Evolutionary conservation across 306 rosid species (phyloP).

Genomic region (Fagus crenata): DNA sequence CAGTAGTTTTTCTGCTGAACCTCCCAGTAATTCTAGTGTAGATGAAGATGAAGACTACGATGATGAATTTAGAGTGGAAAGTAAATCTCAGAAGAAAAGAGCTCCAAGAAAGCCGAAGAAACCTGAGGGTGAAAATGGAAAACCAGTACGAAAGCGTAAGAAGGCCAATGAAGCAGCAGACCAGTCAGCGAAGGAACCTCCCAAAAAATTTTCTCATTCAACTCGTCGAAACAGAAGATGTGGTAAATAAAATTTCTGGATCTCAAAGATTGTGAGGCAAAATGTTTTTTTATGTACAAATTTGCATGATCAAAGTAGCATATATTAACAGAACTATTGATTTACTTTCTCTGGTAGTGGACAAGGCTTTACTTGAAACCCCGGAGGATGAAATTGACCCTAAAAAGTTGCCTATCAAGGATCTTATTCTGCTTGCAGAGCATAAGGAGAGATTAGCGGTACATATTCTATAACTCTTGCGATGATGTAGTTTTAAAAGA

Average conservation of each 20-base stretch:
- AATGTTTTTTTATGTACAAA: background rate
- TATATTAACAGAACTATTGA: conserved; percentile 22
- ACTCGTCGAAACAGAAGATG: conserved; percentile 67
- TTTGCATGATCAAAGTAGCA: background rate
- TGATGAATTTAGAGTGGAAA: conserved; percentile 40
- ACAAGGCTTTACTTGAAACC: conserved; percentile 71
- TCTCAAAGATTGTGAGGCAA: background rate
- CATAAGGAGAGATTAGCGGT: conserved; percentile 69
- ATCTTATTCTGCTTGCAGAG: conserved; percentile 71
- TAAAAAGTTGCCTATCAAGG: conserved; percentile 50
- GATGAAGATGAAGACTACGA: conserved; percentile 34
- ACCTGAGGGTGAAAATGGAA: conserved; percentile 52
- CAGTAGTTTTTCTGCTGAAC: conserved; percentile 34
- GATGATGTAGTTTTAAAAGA: background rate
- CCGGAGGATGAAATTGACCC: conserved; percentile 77
- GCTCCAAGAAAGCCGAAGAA: conserved; percentile 45
- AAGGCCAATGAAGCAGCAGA: conserved; percentile 43
- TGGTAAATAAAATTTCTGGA: conserved; percentile 41
- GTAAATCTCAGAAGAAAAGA: conserved; percentile 43
- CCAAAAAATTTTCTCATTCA: conserved; percentile 73
- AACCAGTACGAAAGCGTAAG: conserved; percentile 50
- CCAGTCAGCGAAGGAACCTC: conserved; percentile 36
- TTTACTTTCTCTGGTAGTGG: conserved; percentile 45
- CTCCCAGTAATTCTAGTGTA: conserved; percentile 32
- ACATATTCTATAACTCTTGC: conserved; percentile 22